Evolutionary conservation across 371 early-diverging fungal species (phyloP), one percentile per base, ranked within the genome.

Genomic region (Haplosporangium sp.): DNA sequence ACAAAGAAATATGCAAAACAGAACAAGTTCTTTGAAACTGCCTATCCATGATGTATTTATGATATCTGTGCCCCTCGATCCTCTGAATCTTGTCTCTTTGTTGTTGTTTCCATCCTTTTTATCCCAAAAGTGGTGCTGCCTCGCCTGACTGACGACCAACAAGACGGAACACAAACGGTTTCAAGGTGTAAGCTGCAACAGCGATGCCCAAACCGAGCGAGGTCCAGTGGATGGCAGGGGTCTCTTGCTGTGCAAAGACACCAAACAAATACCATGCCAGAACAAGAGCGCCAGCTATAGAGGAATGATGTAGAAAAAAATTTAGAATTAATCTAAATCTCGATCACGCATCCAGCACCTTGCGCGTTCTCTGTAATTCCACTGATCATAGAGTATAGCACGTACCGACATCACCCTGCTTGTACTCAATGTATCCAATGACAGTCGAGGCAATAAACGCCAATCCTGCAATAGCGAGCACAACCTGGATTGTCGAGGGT

Each of bases 351-450:
- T 56, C 40, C 14, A 20, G 16, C 10, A 16, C 29, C 9, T 23
- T 53, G 20, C 23, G 29, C 14, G 23, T 29, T 36, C n/a, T 41
- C 57, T 12, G 51, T 18, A 6, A 55, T 29, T n/a, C 55, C 55
- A 10, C 48, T n/a, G 43, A 7, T 23, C 12, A 21, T n/a, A 56
- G 41, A 38, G 10, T 6, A 52, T 16, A 21, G 86, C 55, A 87
- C 89, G 2, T 65, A 41, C 87, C 86, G 29, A 90, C 71, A 81
- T 92, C 93, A 14, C 91, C 93, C 74, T 86, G 85, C 83, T 86
- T 86, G 81, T 82, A 86, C 68, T 91, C 90, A 58, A 91, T 88
- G 67, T 92, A 92, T 58, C 87, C 88, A 59, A 90, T 71, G 37
- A 89, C 90, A 56, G 90, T 89, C 47, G 81, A 83, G n/a, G 85